Conservation (phyloP, 1,284 basidiomycete species). For the Microbotryum scabiosae region DNA sequence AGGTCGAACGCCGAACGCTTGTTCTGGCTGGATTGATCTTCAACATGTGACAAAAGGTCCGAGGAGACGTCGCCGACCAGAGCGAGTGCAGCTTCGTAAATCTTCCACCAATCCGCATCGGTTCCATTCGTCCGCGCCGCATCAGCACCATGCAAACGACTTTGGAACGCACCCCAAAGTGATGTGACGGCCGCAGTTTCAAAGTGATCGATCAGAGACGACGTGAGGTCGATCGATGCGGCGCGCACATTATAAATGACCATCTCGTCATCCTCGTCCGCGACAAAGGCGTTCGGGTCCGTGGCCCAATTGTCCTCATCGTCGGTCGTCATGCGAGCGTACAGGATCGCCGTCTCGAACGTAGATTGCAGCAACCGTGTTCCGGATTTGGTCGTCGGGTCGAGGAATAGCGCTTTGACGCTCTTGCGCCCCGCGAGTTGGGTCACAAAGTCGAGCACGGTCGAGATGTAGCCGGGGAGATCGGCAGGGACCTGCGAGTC, state of each 20-base stretch:
- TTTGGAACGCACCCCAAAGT: constrained; percentile 55
- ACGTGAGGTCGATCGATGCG: constrained; percentile 71
- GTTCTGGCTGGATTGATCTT: constrained; percentile 59
- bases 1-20: constrained; percentile 64
- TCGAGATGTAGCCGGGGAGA: constrained; percentile 63
- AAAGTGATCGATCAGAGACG: constrained; percentile 66
- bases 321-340: constrained; percentile 78
- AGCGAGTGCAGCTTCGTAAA: constrained; percentile 50
- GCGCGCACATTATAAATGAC: constrained; percentile 71
- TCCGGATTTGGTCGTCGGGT: constrained; percentile 36
- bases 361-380: constrained; percentile 49
- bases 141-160: constrained; percentile 51
- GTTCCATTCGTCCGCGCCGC: constrained; percentile 41
- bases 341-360: constrained; percentile 56
- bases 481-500: constrained; percentile 56
- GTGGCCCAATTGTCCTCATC: constrained; percentile 86
- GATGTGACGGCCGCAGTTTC: constrained; percentile 51
- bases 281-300: constrained; percentile 84
- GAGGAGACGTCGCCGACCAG: constrained; percentile 77
- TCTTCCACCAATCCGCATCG: constrained; percentile 35
- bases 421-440: constrained; percentile 55
- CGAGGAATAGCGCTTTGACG: constrained; percentile 54
- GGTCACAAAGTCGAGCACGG: constrained; percentile 71
- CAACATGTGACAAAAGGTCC: constrained; percentile 62
- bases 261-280: constrained; percentile 88